Evolutionary conservation across 805 yeast species (phyloP).

Genomic region (Candida ficus): DNA sequence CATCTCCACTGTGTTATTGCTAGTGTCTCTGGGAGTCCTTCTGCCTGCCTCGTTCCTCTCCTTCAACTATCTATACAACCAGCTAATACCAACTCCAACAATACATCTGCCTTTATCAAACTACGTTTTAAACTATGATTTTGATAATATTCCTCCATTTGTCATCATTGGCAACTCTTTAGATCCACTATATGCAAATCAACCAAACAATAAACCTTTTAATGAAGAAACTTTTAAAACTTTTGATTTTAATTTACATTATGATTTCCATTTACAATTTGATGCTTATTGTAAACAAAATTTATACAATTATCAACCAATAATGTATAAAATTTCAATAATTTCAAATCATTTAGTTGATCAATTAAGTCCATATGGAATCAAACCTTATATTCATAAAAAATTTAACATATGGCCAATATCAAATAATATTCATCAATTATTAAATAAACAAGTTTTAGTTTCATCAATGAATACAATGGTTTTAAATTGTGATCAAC

Average conservation of each 20-base stretch:
- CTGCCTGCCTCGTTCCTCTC: slow-evolving; percentile 21
- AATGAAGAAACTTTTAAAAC: slow-evolving; percentile 3
- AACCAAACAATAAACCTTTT: slow-evolving; percentile 8
- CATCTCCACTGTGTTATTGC: slow-evolving; percentile 10
- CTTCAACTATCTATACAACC: slow-evolving; percentile 23
- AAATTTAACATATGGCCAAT: slow-evolving; percentile 21
- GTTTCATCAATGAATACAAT: slow-evolving; percentile 19
- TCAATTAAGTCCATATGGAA: slow-evolving; percentile 14
- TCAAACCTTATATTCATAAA: slow-evolving; percentile 12
- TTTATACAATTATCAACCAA: slow-evolving; percentile 8
- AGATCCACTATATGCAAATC: slow-evolving; percentile 15
- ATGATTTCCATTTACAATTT: slow-evolving; percentile 17
- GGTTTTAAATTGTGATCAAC: slow-evolving; percentile 16
- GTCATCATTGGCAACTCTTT: slow-evolving; percentile 15
- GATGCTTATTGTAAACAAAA: slow-evolving; percentile 13
- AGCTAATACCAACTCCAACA: slow-evolving; percentile 20
- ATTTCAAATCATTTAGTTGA: slow-evolving; percentile 14
- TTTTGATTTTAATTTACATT: slow-evolving; percentile 13
- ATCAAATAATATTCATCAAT: slow-evolving; percentile 21
- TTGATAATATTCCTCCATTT: slow-evolving; percentile 17
- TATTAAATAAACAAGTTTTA: slow-evolving; percentile 15
- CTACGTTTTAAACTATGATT: slow-evolving; percentile 20
- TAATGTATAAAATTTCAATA: slow-evolving; percentile 21
- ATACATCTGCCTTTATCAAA: slow-evolving; percentile 17
- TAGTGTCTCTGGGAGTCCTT: slow-evolving; percentile 13